These are phyloP conservation scores for Paraphaeosphaeria sporulosa DNA, from an alignment of 2,329 filamentous ascomycete genomes.

Conservation along the genomic window DNA sequence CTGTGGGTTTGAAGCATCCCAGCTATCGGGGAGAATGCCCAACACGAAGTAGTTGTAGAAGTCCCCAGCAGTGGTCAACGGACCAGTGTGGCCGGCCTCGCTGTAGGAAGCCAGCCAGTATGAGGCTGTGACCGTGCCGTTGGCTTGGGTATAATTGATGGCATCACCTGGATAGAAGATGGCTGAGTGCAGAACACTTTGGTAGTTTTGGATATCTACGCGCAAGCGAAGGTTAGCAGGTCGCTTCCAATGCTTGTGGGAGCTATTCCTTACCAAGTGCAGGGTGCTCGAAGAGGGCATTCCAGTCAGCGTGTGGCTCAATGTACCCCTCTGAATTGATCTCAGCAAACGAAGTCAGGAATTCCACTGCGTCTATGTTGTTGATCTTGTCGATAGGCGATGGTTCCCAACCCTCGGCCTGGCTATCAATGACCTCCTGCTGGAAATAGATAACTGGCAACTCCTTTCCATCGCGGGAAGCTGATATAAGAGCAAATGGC, in stretches of 20 bases:
- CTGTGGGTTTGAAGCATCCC: conserved; percentile 6
- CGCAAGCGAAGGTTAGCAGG: neutral
- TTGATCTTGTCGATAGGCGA: conserved; percentile 39
- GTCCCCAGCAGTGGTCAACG: conserved; percentile 51
- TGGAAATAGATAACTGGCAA: conserved; percentile 44
- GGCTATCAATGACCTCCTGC: conserved; percentile 33
- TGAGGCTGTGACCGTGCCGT: conserved; percentile 21
- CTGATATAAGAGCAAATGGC: conserved; percentile 34
- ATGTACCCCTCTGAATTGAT: conserved; percentile 46
- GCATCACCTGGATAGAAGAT: conserved; percentile 50
- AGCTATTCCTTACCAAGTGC: neutral
- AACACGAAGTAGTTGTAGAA: conserved; percentile 57
- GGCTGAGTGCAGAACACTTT: conserved; percentile 26
- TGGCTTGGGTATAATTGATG: conserved; percentile 34
- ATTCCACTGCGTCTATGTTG: conserved; percentile 31
- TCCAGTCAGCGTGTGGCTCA: conserved; percentile 55
- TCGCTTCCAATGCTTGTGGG: neutral
- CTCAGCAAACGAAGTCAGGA: conserved; percentile 28
- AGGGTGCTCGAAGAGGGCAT: conserved; percentile 35
- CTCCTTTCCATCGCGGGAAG: conserved; percentile 32
- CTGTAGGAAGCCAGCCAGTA: conserved; percentile 35
- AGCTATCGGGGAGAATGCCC: conserved; percentile 31
- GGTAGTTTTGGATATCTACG: conserved; percentile 19
- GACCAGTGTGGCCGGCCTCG: conserved; percentile 28
- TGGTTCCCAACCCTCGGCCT: conserved; percentile 29